Evolutionary conservation across 1,284 basidiomycete genomes (phyloP).

Genomic region (Neonothopanus nambi): DNA sequence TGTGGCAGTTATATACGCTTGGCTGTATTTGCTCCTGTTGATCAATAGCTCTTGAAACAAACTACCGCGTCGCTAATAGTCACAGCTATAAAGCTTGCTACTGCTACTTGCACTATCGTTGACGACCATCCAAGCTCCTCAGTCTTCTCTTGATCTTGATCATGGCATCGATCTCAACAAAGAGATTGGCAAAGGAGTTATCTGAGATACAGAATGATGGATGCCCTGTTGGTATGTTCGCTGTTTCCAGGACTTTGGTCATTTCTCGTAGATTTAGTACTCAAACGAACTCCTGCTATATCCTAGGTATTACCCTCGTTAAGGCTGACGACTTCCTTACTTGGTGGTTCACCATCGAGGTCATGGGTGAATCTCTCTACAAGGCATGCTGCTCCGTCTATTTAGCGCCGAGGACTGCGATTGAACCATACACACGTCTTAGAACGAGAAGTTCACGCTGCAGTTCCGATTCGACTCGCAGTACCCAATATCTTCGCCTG

Average conservation of each 20-base stretch:
- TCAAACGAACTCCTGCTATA: background rate
- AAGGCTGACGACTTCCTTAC: slow-evolving; percentile 72
- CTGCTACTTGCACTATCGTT: no score
- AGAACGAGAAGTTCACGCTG: slow-evolving; percentile 76
- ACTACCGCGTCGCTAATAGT: background rate
- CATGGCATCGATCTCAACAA: slow-evolving; percentile 66
- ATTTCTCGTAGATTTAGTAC: no score
- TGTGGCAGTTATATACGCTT: slow-evolving; percentile 11
- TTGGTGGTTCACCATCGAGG: slow-evolving; percentile 75
- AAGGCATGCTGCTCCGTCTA: slow-evolving; percentile 41
- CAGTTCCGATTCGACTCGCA: slow-evolving; percentile 75
- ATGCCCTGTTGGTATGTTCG: slow-evolving; percentile 65
- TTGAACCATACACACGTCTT: slow-evolving; percentile 1
- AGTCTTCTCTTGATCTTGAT: background rate
- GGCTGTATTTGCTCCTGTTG: background rate
- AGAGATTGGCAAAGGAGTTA: slow-evolving; percentile 74
- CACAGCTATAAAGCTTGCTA: background rate
- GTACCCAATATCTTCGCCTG: slow-evolving; percentile 82
- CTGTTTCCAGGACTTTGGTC: background rate
- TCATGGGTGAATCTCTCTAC: slow-evolving; percentile 77
- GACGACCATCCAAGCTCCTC: no score
- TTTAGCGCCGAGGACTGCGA: slow-evolving; percentile 2
- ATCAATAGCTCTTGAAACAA: background rate
- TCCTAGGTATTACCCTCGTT: slow-evolving; percentile 66
- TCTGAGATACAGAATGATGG: slow-evolving; percentile 68